Conservation (phyloP, 2,329 filamentous ascomycete genomes). For the Fusarium buharicum region DNA sequence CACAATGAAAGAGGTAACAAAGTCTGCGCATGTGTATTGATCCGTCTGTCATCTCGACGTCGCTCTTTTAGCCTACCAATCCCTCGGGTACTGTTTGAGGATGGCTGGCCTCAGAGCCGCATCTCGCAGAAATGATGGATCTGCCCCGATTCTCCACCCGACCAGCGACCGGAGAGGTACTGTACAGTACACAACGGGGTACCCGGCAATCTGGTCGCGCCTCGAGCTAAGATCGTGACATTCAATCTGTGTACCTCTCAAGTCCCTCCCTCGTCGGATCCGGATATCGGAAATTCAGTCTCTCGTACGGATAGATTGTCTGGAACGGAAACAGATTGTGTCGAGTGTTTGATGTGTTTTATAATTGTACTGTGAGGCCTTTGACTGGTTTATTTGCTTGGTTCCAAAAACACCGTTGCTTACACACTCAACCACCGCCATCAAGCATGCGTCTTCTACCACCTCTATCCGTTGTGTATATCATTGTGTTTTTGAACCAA, state of each 20-base stretch:
- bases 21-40: conserved; percentile 4
- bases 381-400: neutral
- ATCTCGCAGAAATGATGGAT: conserved; percentile 40
- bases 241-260: conserved; percentile 43
- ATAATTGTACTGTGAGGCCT: neutral
- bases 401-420: neutral
- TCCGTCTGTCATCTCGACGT: conserved; percentile 11
- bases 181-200: conserved; percentile 43
- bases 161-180: conserved; percentile 1
- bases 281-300: conserved; percentile 19
- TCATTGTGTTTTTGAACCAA: too few species aligned
- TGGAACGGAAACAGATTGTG: neutral
- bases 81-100: conserved; percentile 21
- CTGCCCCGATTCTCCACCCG: conserved; percentile 45
- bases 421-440: neutral
- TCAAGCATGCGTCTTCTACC: too few species aligned
- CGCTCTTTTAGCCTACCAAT: conserved; percentile 19
- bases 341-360: neutral
- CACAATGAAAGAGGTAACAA: neutral
- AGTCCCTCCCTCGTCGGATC: conserved; percentile 41
- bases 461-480: too few species aligned
- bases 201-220: conserved; percentile 44
- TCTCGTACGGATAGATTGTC: conserved; percentile 17
- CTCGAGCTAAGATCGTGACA: conserved; percentile 47
- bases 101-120: conserved; percentile 45